phyloP scores from a whole-genome alignment of 148 eudicot species.

The Amaranthus hypochondriacus region DNA sequence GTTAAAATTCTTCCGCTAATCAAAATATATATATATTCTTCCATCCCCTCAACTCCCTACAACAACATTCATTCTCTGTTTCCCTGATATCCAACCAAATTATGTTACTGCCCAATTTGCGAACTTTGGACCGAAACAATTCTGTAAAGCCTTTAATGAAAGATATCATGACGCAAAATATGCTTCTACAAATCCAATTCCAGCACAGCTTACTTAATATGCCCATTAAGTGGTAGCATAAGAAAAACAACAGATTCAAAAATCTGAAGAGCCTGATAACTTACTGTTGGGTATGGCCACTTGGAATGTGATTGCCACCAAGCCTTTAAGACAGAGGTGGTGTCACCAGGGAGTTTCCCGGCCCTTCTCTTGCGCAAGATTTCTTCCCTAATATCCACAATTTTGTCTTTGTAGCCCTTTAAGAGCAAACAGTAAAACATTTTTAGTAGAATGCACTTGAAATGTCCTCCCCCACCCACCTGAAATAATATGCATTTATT shows the following conservation, averaged over 20 bases:
- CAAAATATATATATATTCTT: too few species aligned
- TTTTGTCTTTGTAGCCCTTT: slow-evolving; percentile 92
- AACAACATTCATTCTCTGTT: too few species aligned
- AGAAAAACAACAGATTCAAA: neutral
- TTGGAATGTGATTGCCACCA: slow-evolving; percentile 98
- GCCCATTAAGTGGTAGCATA: neutral
- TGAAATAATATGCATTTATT: neutral
- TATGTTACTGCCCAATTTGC: neutral
- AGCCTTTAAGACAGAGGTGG: slow-evolving; percentile 83
- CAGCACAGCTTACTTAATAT: neutral
- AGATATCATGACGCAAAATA: slow-evolving; percentile 2
- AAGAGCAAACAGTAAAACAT: neutral
- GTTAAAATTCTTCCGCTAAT: too few species aligned
- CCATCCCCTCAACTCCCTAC: too few species aligned
- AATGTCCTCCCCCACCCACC: neutral
- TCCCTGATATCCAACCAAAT: too few species aligned
- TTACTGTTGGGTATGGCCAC: slow-evolving; percentile 97
- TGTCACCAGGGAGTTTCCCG: slow-evolving; percentile 93
- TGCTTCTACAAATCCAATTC: neutral
- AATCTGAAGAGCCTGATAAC: slow-evolving; percentile 16
- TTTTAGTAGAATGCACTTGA: slow-evolving; percentile 13
- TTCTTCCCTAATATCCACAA: slow-evolving; percentile 90
- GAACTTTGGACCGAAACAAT: neutral
- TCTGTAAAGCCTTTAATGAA: neutral
- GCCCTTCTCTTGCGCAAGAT: slow-evolving; percentile 94